Evolutionary conservation across 768 basidiomycete species (phyloP), one percentile per base, ranked within the genome.

Genomic region (Amanita brunnescens): DNA sequence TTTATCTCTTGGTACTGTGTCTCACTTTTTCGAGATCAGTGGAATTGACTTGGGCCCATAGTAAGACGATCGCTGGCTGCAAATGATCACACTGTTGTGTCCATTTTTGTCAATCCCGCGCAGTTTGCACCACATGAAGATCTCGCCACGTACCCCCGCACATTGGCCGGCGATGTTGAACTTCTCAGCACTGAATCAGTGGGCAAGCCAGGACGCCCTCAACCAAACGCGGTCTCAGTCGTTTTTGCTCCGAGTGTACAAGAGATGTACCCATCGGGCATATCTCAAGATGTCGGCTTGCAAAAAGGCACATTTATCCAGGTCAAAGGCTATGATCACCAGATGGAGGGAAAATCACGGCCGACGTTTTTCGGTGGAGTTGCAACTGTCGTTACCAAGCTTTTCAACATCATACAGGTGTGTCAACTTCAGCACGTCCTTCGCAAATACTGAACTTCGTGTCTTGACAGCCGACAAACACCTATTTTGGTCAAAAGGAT

Each of bases 51-150:
- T 6, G 3, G 14, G 6, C 32, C 23, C 21, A 34, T 2, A 98
- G 95, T 98, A 20, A 75, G 79, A 52, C 73, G 73, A 45, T 93
- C 91, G 0, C 74, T 98, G 3, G 64, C 67, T 2, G 77, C 83
- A 51, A 93, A 94, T 61, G 88, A 92, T 51, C 67, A 84, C 35
- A 98, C 96, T 0, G 81, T 97, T 58, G 70, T 97, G 53, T 96
- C 94, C 23, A 91, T 99, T 58, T 99, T 97, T 65, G 94, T 99
- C 53, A 98, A 99, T 64, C 96, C 96, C 0, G 87, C 94, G 2
- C 94, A 98, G 65, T 99, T 99, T 59, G 91, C 95, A 1, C 94
- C 91, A 0, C 83, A 91, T 57, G 96, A 99, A 68, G 96, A 98
- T 64, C 80, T 98, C 2, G 75, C 77, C 23, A 81, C 85, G 5